Conservation (phyloP, 768 basidiomycete species). For the Suillus weaverae region DNA sequence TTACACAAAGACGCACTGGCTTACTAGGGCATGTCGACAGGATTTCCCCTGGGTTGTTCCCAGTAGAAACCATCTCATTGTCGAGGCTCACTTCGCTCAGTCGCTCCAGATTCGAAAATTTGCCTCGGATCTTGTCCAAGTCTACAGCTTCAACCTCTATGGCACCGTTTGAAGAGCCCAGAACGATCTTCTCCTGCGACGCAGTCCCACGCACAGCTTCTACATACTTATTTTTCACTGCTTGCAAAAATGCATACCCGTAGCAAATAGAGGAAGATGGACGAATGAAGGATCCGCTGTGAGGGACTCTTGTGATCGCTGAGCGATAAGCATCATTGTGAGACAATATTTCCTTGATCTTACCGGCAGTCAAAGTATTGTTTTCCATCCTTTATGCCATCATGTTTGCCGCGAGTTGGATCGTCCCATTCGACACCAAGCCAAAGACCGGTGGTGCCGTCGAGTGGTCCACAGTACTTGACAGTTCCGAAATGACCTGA, state of each 20-base stretch:
- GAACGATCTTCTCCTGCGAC: constrained; percentile 59
- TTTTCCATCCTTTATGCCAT: constrained; percentile 75
- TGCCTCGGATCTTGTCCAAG: constrained; percentile 73
- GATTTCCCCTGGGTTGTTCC: constrained; percentile 53
- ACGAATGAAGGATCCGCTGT: constrained; percentile 80
- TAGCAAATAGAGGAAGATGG: constrained; percentile 55
- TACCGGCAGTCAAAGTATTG: constrained; percentile 81
- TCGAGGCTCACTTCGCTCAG: constrained; percentile 84
- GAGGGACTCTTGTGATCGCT: constrained; percentile 45
- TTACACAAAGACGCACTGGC: constrained; percentile 26
- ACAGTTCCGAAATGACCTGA: constrained; percentile 66
- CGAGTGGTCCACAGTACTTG: constrained; percentile 64
- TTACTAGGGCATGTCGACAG: constrained; percentile 65
- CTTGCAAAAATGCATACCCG: constrained; percentile 72
- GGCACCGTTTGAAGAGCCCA: constrained; percentile 80
- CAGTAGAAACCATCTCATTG: constrained; percentile 56
- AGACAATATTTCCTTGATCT: constrained; percentile 14
- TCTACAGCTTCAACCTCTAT: constrained; percentile 88
- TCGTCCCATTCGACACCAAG: constrained; percentile 99
- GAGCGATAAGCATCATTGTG: constrained; percentile 14
- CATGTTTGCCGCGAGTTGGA: constrained; percentile 79
- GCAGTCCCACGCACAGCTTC: constrained; percentile 54
- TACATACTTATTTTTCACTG: constrained; percentile 77
- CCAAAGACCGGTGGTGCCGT: constrained; percentile 70
- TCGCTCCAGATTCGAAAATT: constrained; percentile 62